Conservation (phyloP, 1,284 basidiomycete species). For the Trichosporon asahii region DNA sequence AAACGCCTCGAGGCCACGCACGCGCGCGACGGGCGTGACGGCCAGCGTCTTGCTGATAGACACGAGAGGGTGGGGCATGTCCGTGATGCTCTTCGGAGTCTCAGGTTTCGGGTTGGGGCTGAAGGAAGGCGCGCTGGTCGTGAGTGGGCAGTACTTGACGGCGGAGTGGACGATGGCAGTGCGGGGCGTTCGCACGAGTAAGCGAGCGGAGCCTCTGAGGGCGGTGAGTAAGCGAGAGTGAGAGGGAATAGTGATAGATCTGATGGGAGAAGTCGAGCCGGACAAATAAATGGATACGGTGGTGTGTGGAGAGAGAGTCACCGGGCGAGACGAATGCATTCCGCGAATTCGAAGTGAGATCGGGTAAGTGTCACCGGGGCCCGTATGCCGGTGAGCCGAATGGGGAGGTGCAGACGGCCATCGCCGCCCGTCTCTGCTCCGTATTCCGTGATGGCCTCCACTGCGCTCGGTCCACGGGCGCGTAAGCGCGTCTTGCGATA, state of each 20-base stretch:
- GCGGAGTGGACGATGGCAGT: neutral
- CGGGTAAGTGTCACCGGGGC: slow-evolving; percentile 4
- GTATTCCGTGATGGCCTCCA: neutral
- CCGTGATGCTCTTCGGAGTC: neutral
- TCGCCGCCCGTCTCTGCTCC: neutral
- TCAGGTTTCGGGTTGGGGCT: neutral
- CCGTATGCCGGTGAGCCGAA: neutral
- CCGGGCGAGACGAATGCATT: neutral
- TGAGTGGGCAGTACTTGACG: neutral
- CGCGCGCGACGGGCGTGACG: slow-evolving; percentile 16
- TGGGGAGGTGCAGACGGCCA: neutral
- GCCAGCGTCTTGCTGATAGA: slow-evolving; percentile 23
- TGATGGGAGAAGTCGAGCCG: neutral
- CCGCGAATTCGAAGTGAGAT: neutral
- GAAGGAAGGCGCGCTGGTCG: neutral
- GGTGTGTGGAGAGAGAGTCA: neutral
- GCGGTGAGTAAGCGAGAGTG: neutral
- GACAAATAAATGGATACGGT: neutral
- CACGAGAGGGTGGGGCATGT: slow-evolving; percentile 18
- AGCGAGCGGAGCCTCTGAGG: neutral
- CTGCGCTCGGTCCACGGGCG: neutral
- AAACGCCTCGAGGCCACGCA: slow-evolving; percentile 50
- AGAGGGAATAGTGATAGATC: neutral
- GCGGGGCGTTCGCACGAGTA: neutral
- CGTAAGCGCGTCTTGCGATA: neutral